Evolutionary conservation across 371 early-diverging fungal species (phyloP), one percentile per base, ranked within the genome.

Genomic region (Rhizopus arrhizus): DNA sequence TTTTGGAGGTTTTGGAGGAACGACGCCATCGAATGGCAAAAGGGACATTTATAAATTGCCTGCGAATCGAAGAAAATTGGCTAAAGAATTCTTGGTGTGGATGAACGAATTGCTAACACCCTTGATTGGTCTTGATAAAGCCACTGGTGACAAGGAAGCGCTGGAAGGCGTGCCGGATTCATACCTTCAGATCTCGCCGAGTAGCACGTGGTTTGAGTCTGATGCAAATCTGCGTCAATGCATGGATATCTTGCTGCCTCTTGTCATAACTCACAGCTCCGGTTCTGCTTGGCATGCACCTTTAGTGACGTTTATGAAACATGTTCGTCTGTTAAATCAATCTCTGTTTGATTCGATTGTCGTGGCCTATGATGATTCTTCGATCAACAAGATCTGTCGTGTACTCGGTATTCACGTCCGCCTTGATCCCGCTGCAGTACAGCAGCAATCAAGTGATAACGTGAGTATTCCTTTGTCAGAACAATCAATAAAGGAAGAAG

Each of bases 71-170:
- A 59, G 75, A 2, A 75, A 78, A 36, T 48, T 78, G 11, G 72
- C 70, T 3, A 65, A 59, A 22, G 56, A 62, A 4, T 70, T 71
- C 43, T 41, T 78, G 32, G 70, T 74, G 52, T 81, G 81, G 81
- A 69, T 81, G 65, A 75, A 81, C 51, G 77, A 76, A 28, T 36
- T 78, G 3, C 78, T 77, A 8, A 54, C 59, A 48, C 72, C 72
- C 0, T 51, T 71, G 16, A 64, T 80, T 12, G 80, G 77, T 9
- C 45, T 77, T 31, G 61, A 58, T 11, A 64, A 22, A 22, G 2
- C 22, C 22, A 22, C 58, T 0, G 74, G 70, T 36, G 16, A 49
- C 5, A 42, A 51, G 3, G 41, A 53, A 4, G 41, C 38, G 63
- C 22, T 56, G 50, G 71, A 70, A n/a, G 69, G 69, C 10, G 62